phyloP scores from a whole-genome alignment of 257 asterid species.

The Solanum sparsipilum region DNA sequence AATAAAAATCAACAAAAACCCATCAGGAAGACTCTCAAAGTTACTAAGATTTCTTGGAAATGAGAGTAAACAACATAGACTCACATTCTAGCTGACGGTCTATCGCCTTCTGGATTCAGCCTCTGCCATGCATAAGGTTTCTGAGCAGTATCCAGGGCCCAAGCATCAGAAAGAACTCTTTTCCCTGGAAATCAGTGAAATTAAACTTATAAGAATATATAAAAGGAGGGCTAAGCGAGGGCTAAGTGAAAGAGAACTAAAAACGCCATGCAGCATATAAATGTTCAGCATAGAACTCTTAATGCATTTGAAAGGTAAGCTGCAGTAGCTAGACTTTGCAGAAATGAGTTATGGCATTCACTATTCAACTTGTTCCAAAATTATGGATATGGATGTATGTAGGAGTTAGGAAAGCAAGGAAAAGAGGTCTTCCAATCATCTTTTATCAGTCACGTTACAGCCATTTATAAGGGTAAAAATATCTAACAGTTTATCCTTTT shows the following conservation, averaged over 20 bases:
- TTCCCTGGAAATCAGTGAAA: slow-evolving; percentile 44
- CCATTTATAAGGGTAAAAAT: not conserved
- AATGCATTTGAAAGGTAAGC: not conserved
- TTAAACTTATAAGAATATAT: not conserved
- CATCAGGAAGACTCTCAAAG: not conserved
- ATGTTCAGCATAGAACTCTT: not conserved
- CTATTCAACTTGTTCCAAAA: not conserved
- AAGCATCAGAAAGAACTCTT: slow-evolving; percentile 91
- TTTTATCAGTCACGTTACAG: not conserved
- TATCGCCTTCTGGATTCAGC: slow-evolving; percentile 93
- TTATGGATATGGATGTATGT: not conserved
- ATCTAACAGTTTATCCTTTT: not conserved
- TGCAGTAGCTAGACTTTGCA: not conserved
- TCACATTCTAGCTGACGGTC: slow-evolving; percentile 95
- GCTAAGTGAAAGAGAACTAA: not conserved
- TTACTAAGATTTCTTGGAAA: not conserved
- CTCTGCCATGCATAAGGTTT: slow-evolving; percentile 95
- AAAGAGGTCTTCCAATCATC: not conserved
- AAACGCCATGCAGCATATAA: not conserved
- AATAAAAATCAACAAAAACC: not conserved
- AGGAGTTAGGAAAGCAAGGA: not conserved
- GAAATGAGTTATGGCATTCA: not conserved
- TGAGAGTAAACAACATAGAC: slow-evolving; percentile 19
- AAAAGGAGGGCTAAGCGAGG: not conserved
- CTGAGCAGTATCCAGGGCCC: slow-evolving; percentile 99